Base-by-base conservation (phyloP, 129 eudicot genomes). In the Flaveria robusta region DNA sequence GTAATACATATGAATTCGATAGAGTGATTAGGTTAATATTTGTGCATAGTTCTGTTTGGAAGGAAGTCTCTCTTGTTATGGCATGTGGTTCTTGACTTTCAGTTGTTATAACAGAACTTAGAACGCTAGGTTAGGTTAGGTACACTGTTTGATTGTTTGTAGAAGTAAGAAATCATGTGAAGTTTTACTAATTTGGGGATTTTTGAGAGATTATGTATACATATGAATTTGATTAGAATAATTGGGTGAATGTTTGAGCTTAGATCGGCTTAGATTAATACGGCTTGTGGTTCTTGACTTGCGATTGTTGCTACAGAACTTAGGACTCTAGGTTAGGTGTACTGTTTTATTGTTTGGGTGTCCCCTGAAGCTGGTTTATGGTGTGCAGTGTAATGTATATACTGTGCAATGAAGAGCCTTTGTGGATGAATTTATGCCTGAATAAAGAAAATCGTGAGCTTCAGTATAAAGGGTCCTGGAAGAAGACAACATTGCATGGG, bases 341-440 rank as follows among this genome's bases (percentile, higher is more conserved):
- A 52, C 22, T 22, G 70, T 56, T 55, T 41, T 22, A 24, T 10
- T 54, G 50, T 63, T 55, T 71, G 43, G 12, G 20, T 74, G 46
- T 47, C 46, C 20, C 22, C 37, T 68, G 13, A 74, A 18, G 22
- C 62, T 29, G 71, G 78, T 68, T 42, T 75, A 64, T 50, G 47
- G 2, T 66, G 26, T 89, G 90, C 91, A 94, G 99, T 81, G 97
- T 94, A 77, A 84, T 94, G 93, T 94, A 91, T 79, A 91, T 94
- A 70, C 76, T 94, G 37, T 94, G 97, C 93, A 94, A 94, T 83
- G 99, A 94, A 86, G 99, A 94, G 81, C 99, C 99, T 51, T 85
- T 91, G 34, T 94, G 99, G 99, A 94, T 94, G 99, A 82, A 81
- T 60, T 74, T 94, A 73, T 94, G 99, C 86, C 89, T 94, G 68